Percentiles rank a stretch among this genome's conserved stretches.
phyloP scores from a whole-genome alignment of 176 grass and related monocot genomes.

The Puya raimondii region DNA sequence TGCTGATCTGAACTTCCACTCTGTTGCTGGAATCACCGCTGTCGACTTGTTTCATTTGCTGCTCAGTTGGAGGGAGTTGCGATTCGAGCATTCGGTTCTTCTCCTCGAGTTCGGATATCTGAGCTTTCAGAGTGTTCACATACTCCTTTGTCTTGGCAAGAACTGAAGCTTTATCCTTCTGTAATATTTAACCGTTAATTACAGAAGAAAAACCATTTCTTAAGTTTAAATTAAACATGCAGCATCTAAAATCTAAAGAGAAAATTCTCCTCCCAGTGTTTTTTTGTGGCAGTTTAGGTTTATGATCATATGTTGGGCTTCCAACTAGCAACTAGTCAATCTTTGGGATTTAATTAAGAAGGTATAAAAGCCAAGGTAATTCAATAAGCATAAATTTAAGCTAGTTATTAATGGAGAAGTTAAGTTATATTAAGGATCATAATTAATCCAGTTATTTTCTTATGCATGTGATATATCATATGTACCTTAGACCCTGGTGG shows the following conservation, averaged over 20 bases:
- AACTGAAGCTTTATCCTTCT: slow-evolving; percentile 91
- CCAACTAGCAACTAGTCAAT: too few relatives aligned
- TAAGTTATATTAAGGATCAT: too few relatives aligned
- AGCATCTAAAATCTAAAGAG: too few relatives aligned
- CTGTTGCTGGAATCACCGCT: slow-evolving; percentile 1
- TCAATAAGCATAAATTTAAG: too few relatives aligned
- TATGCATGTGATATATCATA: background rate
- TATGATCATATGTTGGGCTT: too few relatives aligned
- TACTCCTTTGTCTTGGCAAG: slow-evolving; percentile 62
- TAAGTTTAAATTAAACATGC: background rate
- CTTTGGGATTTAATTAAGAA: too few relatives aligned
- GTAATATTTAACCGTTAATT: background rate
- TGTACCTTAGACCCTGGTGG: slow-evolving; percentile 57
- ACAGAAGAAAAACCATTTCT: background rate
- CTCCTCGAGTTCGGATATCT: slow-evolving; percentile 53
- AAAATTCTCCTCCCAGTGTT: too few relatives aligned
- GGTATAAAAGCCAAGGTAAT: too few relatives aligned
- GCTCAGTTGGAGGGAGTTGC: background rate
- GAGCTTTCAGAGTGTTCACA: slow-evolving; percentile 44
- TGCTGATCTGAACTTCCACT: slow-evolving; percentile 44
- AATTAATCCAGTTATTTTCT: background rate
- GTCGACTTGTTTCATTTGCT: background rate
- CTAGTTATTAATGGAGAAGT: too few relatives aligned
- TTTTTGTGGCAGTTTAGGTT: too few relatives aligned
- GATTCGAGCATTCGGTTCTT: slow-evolving; percentile 55